These are phyloP conservation scores for Astrocystis sublimbata DNA, from an alignment of 495 filamentous ascomycete species.

Conservation along the genomic window DNA sequence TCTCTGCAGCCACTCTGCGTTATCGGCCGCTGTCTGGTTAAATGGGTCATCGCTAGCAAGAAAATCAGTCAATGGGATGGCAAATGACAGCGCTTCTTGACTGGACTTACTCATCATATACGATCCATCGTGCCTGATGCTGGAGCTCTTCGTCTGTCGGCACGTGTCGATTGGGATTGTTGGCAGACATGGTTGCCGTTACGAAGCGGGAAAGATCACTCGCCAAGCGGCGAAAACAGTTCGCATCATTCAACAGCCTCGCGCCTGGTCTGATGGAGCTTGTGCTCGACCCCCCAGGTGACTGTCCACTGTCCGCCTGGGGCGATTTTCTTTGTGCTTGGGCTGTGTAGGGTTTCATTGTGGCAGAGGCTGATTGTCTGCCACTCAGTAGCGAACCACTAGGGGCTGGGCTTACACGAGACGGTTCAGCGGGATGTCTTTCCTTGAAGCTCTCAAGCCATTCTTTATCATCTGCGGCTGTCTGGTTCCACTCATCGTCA, in stretches of 20 bases:
- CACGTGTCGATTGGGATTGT: constrained; percentile 54
- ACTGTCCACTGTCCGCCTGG: not conserved
- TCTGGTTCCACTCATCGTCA: constrained; percentile 73
- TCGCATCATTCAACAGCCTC: constrained; percentile 52
- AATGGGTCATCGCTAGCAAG: constrained; percentile 60
- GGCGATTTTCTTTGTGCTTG: constrained; percentile 16
- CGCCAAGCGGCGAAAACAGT: constrained; percentile 54
- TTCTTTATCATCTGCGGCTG: constrained; percentile 63
- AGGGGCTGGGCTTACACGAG: constrained; percentile 9
- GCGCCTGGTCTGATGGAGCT: constrained; percentile 31
- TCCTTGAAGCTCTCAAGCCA: constrained; percentile 56
- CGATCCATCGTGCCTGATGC: constrained; percentile 57
- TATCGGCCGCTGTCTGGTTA: constrained; percentile 76
- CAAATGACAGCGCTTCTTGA: constrained; percentile 4
- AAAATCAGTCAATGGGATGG: constrained; percentile 34
- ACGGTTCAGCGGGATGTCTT: constrained; percentile 29
- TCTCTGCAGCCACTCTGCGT: constrained; percentile 67
- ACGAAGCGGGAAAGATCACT: constrained; percentile 52
- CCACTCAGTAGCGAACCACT: constrained; percentile 17
- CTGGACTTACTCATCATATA: constrained; percentile 54
- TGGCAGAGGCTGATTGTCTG: not conserved
- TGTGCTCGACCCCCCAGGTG: constrained; percentile 3
- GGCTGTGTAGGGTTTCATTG: constrained; percentile 11
- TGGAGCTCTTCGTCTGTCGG: constrained; percentile 56
- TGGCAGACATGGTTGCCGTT: constrained; percentile 48